Base-by-base conservation (phyloP, 345 rosid species). In the Dipteronia dyeriana region DNA sequence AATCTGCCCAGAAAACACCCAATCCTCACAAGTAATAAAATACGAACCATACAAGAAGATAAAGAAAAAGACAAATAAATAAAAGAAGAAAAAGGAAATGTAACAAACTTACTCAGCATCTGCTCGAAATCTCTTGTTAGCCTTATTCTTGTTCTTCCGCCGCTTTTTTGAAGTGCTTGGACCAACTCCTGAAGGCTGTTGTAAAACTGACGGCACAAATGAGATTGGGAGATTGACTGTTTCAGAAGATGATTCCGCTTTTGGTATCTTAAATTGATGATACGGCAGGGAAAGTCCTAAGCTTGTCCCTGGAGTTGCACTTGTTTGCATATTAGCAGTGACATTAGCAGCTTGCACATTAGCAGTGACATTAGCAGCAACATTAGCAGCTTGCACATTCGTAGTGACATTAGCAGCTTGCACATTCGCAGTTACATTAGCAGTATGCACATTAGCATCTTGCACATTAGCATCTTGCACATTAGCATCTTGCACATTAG, bases 111-210 rank as follows among this genome's bases (percentile, higher is more conserved):
- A 82, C 80, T 9, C 67, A 60, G 70, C 12, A 68, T 61, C 60
- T 25, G 23, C n/a, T 38, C 74, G 43, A 51, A 43, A 41, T 68
- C 49, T 80, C 83, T 80, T 75, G 51, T 79, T 79, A 43, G 76
- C 76, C 66, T 70, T 79, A 43, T 54, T 82, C 70, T 76, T 82
- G 63, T 61, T 79, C 66, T 73, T 79, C 0, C 82, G 70, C 43
- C 76, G 70, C 68, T 67, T 82, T 59, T 61, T 82, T 62, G 66
- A 25, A 53, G 78, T 7, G 38, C 13, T 72, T 72, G 76, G 62
- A 76, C 60, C 71, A 29, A 26, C 73, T 66, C 45, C 74, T 1
- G 12, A n/a, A n/a, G 63, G 75, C 23, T 68, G 74, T 38, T 17
- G 70, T 68, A 17, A 17, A 67, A 19, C 54, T 9, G 74, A 38